phyloP scores from a whole-genome alignment of 495 filamentous ascomycete species.

The Wilcoxina mikolae region DNA sequence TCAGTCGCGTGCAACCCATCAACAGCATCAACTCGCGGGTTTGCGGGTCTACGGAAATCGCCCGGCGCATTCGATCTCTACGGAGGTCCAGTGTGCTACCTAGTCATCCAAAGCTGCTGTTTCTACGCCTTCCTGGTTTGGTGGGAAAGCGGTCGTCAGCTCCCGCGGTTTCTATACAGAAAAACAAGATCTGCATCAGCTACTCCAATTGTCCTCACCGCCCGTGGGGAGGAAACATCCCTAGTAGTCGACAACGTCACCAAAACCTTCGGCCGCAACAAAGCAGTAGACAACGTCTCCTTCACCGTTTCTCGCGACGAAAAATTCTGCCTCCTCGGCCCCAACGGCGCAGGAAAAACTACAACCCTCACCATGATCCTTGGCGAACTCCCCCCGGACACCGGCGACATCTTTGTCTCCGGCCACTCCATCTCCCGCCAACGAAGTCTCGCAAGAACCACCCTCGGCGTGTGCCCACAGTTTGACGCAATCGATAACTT shows the following conservation, averaged over 20 bases:
- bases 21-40: too few relatives aligned
- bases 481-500: slow-evolving; percentile 52
- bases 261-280: slow-evolving; percentile 51
- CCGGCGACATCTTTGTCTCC: slow-evolving; percentile 61
- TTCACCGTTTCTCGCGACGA: slow-evolving; percentile 65
- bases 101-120: too few relatives aligned
- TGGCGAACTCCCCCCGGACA: slow-evolving; percentile 58
- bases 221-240: too few relatives aligned
- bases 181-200: slow-evolving; percentile 55
- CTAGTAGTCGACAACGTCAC: too few relatives aligned
- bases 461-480: slow-evolving; percentile 67
- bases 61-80: slow-evolving; percentile 58
- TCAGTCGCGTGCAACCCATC: slow-evolving; percentile 46
- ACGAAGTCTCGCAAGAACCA: slow-evolving; percentile 48
- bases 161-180: slow-evolving; percentile 33
- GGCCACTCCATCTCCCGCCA: slow-evolving; percentile 49
- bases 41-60: too few relatives aligned
- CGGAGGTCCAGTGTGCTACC: slow-evolving; percentile 70
- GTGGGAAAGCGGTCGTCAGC: slow-evolving; percentile 40
- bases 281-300: slow-evolving; percentile 66
- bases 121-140: slow-evolving; percentile 47
- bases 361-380: slow-evolving; percentile 73
- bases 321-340: slow-evolving; percentile 71
- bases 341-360: slow-evolving; percentile 78
- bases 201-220: too few relatives aligned